phyloP scores from a whole-genome alignment of 2,329 filamentous ascomycete species.

The Ophioceras dolichostomum region DNA sequence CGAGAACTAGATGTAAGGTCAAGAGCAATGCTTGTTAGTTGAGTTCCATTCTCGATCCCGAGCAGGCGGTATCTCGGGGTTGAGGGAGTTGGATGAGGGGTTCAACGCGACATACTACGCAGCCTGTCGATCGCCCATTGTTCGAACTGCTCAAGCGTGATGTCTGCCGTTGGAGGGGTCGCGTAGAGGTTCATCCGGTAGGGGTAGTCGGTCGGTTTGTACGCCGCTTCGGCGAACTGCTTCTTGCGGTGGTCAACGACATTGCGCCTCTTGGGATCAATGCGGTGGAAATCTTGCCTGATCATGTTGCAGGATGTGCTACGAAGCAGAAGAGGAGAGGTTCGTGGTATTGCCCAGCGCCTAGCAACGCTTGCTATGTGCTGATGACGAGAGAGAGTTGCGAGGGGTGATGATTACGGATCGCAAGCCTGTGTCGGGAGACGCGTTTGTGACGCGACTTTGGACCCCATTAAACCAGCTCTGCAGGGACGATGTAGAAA shows the following conservation, averaged over 20 bases:
- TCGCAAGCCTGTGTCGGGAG: too few species aligned
- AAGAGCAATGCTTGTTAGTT: background rate
- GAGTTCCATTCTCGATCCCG: background rate
- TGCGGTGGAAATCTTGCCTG: conserved; percentile 38
- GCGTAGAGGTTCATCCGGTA: conserved; percentile 88
- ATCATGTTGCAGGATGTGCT: conserved; percentile 24
- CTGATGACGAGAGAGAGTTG: too few species aligned
- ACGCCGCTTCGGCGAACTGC: conserved; percentile 70
- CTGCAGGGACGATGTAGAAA: too few species aligned
- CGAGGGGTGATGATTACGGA: too few species aligned
- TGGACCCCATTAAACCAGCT: too few species aligned
- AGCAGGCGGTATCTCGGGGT: too few species aligned
- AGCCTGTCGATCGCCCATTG: conserved; percentile 95
- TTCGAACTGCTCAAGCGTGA: conserved; percentile 94
- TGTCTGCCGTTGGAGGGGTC: conserved; percentile 79
- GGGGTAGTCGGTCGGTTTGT: conserved; percentile 67
- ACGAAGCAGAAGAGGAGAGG: too few species aligned
- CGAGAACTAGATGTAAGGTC: conserved; percentile 46
- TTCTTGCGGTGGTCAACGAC: conserved; percentile 70
- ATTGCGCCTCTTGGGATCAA: conserved; percentile 62
- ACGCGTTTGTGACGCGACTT: too few species aligned
- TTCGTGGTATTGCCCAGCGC: too few species aligned
- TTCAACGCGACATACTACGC: conserved; percentile 51
- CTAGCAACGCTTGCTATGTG: background rate
- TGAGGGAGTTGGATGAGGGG: too few species aligned